Evolutionary conservation across 257 asterid species (phyloP).

Genomic region (Capsicum baccatum): DNA sequence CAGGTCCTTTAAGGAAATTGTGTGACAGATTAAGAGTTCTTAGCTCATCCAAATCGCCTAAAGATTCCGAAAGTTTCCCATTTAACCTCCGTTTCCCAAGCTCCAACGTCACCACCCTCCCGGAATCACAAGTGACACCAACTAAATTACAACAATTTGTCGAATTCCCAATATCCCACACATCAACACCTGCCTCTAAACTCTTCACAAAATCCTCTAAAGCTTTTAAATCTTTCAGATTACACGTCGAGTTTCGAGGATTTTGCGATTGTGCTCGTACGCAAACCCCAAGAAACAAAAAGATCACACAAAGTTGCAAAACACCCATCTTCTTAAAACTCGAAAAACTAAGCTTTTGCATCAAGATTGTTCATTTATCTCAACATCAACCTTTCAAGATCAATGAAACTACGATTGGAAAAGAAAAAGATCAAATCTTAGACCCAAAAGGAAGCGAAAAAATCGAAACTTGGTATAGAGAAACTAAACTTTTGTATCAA

Average conservation of each 20-base stretch:
- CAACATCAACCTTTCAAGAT: too few relatives aligned
- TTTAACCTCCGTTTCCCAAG: conserved; percentile 47
- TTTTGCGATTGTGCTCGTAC: conserved; percentile 40
- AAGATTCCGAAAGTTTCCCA: conserved; percentile 56
- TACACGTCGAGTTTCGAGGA: conserved; percentile 59
- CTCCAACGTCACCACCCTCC: conserved; percentile 65
- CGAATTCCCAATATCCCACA: conserved; percentile 55
- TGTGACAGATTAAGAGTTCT: conserved; percentile 67
- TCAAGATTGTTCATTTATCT: background rate
- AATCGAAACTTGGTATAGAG: too few relatives aligned
- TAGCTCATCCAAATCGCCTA: conserved; percentile 67
- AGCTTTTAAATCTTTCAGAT: conserved; percentile 54
- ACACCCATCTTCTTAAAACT: conserved; percentile 44
- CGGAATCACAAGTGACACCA: conserved; percentile 62
- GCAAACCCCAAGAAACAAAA: conserved; percentile 38
- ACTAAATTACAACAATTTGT: conserved; percentile 68
- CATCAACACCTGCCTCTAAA: conserved; percentile 49
- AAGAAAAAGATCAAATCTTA: too few relatives aligned
- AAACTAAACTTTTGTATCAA: too few relatives aligned
- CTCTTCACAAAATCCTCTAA: conserved; percentile 47
- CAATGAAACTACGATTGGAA: too few relatives aligned
- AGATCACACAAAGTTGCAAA: conserved; percentile 38
- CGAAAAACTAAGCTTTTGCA: background rate
- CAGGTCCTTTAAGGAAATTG: conserved; percentile 57
- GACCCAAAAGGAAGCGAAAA: too few relatives aligned